phyloP scores from a whole-genome alignment of 441 rosid genomes.

The Corymbia citriodora region DNA sequence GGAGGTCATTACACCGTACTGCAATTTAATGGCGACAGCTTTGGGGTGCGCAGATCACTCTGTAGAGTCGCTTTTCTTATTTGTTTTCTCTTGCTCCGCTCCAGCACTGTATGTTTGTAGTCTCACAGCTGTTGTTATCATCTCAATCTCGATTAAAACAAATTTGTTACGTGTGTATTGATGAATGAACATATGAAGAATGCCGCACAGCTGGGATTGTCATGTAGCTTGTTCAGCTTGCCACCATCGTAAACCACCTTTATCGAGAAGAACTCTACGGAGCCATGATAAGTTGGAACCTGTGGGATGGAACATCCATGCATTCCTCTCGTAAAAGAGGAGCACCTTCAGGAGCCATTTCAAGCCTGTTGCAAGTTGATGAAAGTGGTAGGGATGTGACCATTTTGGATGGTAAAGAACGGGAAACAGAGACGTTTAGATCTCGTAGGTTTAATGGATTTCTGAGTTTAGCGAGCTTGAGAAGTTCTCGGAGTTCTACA shows the following conservation, averaged over 20 bases:
- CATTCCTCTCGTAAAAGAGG: background rate
- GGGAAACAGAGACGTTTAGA: background rate
- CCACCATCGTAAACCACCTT: background rate
- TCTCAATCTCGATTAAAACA: background rate
- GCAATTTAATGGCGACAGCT: background rate
- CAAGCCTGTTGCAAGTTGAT: background rate
- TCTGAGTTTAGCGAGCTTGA: background rate
- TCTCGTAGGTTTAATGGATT: rapidly evolving
- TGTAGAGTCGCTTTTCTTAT: background rate
- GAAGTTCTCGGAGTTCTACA: background rate
- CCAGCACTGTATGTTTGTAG: background rate
- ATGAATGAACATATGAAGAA: background rate
- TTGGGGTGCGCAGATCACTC: background rate
- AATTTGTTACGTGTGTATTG: background rate
- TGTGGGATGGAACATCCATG: background rate
- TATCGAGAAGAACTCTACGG: background rate
- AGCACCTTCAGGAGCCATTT: background rate
- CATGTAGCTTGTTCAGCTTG: background rate
- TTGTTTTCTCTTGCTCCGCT: background rate
- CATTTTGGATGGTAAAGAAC: background rate
- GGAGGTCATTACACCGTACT: background rate
- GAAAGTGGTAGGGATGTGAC: background rate
- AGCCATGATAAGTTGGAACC: background rate
- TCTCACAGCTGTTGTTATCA: background rate
- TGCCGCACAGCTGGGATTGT: background rate